Percentiles rank a stretch among this genome's conserved stretches.
These are phyloP conservation scores for Trichoderma sp. DNA, from an alignment of 2,329 filamentous ascomycete genomes.

Conservation along the genomic window DNA sequence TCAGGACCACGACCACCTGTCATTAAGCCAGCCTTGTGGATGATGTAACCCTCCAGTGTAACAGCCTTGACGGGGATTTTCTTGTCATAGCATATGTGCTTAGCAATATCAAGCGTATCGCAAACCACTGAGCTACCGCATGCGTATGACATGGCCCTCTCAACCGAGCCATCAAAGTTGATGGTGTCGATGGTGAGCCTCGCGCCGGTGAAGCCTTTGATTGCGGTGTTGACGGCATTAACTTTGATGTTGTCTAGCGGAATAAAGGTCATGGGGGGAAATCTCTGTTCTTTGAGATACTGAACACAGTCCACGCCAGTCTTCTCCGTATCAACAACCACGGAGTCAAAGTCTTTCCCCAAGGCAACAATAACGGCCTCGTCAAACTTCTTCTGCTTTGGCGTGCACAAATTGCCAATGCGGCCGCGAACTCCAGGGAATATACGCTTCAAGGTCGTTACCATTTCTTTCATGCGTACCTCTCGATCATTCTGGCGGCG, in stretches of 20 bases:
- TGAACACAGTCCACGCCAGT: constrained; percentile 91
- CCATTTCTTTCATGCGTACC: constrained; percentile 72
- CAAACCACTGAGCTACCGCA: constrained; percentile 95
- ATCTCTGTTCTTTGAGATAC: constrained; percentile 86
- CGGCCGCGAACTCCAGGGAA: constrained; percentile 90
- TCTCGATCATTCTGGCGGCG: constrained; percentile 84
- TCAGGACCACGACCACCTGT: constrained; percentile 85
- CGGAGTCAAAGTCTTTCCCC: constrained; percentile 87
- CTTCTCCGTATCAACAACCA: constrained; percentile 93
- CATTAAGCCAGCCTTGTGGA: constrained; percentile 95
- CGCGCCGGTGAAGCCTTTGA: constrained; percentile 84
- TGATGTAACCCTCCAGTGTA: constrained; percentile 90
- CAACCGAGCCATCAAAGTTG: constrained; percentile 82
- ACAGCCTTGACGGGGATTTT: constrained; percentile 90
- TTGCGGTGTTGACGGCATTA: constrained; percentile 79
- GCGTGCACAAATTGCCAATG: constrained; percentile 86
- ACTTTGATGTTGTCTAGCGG: constrained; percentile 97
- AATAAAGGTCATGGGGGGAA: constrained; percentile 87
- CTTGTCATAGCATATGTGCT: constrained; percentile 81
- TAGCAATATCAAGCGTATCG: constrained; percentile 80
- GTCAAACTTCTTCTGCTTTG: constrained; percentile 95
- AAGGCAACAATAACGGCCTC: constrained; percentile 90
- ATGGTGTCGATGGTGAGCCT: constrained; percentile 93
- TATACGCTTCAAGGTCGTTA: constrained; percentile 81
- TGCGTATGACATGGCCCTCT: constrained; percentile 90